Percentiles rank a stretch among this genome's conserved stretches.
Evolutionary conservation across 495 filamentous ascomycete species (phyloP).

Genomic region (Aspergillus sclerotioniger): DNA sequence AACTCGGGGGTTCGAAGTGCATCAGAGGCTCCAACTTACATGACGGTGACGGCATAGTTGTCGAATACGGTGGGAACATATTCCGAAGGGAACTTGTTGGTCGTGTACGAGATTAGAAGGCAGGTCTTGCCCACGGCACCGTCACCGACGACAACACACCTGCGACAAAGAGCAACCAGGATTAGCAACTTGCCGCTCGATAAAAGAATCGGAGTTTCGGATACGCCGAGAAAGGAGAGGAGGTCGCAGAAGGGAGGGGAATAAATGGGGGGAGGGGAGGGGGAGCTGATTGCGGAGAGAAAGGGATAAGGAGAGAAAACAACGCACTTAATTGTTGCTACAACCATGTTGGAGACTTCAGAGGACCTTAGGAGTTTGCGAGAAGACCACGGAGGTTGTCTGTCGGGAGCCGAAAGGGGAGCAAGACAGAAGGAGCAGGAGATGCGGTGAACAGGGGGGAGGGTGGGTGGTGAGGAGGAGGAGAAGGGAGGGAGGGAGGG

Average conservation of each 20-base stretch:
- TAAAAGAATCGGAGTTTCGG: constrained; percentile 2
- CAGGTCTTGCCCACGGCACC: constrained; percentile 99
- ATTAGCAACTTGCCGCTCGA: constrained; percentile 25
- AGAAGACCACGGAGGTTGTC: constrained; percentile 9
- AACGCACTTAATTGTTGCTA: constrained; percentile 40
- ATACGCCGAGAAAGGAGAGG: constrained; percentile 12
- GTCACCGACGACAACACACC: constrained; percentile 98
- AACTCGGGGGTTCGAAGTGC: not conserved
- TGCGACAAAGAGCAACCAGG: constrained; percentile 32
- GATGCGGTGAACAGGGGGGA: constrained; percentile 20
- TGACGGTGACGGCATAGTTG: constrained; percentile 99
- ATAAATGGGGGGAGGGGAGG: constrained; percentile 14
- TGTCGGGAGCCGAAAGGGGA: constrained; percentile 11
- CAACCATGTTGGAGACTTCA: constrained; percentile 32
- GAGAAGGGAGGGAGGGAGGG: constrained; percentile 21
- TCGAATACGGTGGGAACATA: constrained; percentile 99
- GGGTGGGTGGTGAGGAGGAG: constrained; percentile 14
- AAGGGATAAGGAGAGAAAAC: constrained; percentile 18
- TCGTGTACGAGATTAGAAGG: constrained; percentile 97
- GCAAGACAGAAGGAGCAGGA: constrained; percentile 3
- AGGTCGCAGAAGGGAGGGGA: constrained; percentile 9
- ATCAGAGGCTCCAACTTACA: constrained; percentile 62
- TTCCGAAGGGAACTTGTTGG: constrained; percentile 99
- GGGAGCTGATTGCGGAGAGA: constrained; percentile 3
- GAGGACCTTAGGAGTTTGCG: constrained; percentile 10